Base-by-base conservation (phyloP, 345 rosid genomes). In the Gossypium bickii region DNA sequence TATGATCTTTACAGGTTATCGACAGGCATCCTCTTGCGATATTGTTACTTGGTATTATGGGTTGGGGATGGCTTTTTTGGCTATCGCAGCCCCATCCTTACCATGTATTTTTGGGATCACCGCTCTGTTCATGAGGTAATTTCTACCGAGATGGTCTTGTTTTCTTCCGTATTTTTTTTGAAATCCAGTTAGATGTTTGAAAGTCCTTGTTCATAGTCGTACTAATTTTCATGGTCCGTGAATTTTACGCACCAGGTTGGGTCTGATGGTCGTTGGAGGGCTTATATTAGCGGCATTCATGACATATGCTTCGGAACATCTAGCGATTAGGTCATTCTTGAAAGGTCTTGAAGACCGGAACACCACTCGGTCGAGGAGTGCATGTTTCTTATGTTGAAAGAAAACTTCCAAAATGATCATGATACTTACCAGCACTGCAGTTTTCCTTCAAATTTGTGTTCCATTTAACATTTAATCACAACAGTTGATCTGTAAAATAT, bases 221-320 rank as follows among this genome's bases (percentile, higher is more conserved):
- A 51, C 41, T 4, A 29, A 29, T 15, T 22, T 24, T 38, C 20
- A 13, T 9, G 34, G 43, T 58, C 41, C 7, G 48, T 70, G 25
- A 55, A 27, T 57, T 55, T 18, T 7, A 18, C 47, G 61, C 76
- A 70, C 70, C 97, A 92, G 98, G 89, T 78, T 92, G 72, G 98
- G 97, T 45, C 77, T 92, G 84, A 93, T 91, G 93, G 89, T 87
- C 66, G 92, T 74, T 0, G 97, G 93, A 79, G 97, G 92, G 72
- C 76, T 92, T 41, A 75, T 89, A 75, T 76, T 94, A 74, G 97
- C 89, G 48, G 89, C 98, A 59, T 91, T 87, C 88, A 94, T 94
- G 97, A 87, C 98, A 61, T 89, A 94, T 73, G 93, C 94, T 45
- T 76, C 96, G 4, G 97, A 89, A 85, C 92, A 87, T 77, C 97